Base-by-base conservation (phyloP, 257 asterid genomes). In the Capsicum pubescens region DNA sequence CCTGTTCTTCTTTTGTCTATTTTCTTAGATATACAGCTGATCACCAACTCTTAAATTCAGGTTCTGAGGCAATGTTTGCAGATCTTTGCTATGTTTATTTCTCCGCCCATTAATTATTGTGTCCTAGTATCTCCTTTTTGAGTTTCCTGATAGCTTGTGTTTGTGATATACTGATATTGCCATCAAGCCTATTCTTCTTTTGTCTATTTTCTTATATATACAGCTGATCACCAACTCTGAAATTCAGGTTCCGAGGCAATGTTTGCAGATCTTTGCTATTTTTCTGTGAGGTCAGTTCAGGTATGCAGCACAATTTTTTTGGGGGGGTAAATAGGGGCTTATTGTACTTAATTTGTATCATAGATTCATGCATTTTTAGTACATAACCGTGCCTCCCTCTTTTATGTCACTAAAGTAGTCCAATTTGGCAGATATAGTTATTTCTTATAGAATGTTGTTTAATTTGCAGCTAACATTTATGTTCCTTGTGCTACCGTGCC, bases 1-100 rank as follows among this genome's bases (percentile, higher is more conserved):
- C 64, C 81, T 54, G 32, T 77, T 54, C 15, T 42, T 80, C 58
- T 36, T 83, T 64, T 26, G 36, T 85, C 39, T 66, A 8, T 79
- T 86, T 79, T 48, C 44, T 84, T 82, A 76, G 85, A 69, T 86
- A 82, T 66, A 84, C 82, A 84, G 82, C 94, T 92, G 93, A 89
- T 84, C 85, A 84, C 91, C 88, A 87, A 90, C 88, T 87, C 85
- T 77, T 50, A 89, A 85, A 79, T 89, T 88, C 97, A 97, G 99
- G 99, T 90, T 93, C 99, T 54, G 99, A 97, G 91, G 99, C 99
- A 84, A 95, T 97, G 97, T 97, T 97, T 91, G 99, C 99, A 71
- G 99, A 95, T 89, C 99, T 97, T 83, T 93, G 97, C 92, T 93
- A 97, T 88, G 95, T 97, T 88, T 88, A 26, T 26, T 26, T 26